These are phyloP conservation scores for Phoma sp. DNA, from an alignment of 2,329 filamentous ascomycete species.

Conservation along the genomic window DNA sequence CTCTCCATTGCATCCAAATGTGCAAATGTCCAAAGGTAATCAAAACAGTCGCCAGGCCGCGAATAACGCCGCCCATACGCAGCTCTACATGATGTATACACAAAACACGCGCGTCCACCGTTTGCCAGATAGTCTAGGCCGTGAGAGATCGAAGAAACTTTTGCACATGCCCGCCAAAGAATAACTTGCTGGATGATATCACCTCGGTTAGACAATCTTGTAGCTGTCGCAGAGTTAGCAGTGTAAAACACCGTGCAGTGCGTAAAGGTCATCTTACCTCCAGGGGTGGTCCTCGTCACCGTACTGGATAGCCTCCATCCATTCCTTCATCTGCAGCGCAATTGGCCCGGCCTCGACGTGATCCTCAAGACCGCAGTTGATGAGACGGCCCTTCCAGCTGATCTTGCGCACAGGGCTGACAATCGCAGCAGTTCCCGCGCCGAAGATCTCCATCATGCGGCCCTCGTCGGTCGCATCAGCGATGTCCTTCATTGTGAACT, in stretches of 20 bases:
- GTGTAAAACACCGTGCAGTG: neutral
- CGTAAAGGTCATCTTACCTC: slow-evolving; percentile 66
- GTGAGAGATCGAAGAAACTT: neutral
- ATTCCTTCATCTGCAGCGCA: slow-evolving; percentile 87
- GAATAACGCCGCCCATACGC: slow-evolving; percentile 4
- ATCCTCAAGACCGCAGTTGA: slow-evolving; percentile 83
- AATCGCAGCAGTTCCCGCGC: slow-evolving; percentile 90
- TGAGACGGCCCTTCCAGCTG: slow-evolving; percentile 81
- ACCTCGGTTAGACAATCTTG: slow-evolving; percentile 27
- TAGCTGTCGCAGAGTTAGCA: slow-evolving; percentile 39
- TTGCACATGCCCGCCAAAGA: neutral
- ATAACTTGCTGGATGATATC: neutral
- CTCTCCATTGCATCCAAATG: slow-evolving; percentile 6
- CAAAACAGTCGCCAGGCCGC: neutral
- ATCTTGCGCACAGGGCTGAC: slow-evolving; percentile 91
- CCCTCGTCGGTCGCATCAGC: slow-evolving; percentile 83
- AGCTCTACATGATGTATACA: slow-evolving; percentile 18
- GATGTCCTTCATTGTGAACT: slow-evolving; percentile 89
- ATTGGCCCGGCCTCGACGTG: slow-evolving; percentile 87
- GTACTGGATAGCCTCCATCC: slow-evolving; percentile 96
- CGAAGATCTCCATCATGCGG: slow-evolving; percentile 90
- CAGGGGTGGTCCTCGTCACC: slow-evolving; percentile 85
- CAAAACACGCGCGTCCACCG: slow-evolving; percentile 4
- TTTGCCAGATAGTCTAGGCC: slow-evolving; percentile 9
- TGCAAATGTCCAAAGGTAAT: too few relatives aligned